Evolutionary conservation across 306 rosid genomes (phyloP).

Genomic region (Prunus fruticosa): DNA sequence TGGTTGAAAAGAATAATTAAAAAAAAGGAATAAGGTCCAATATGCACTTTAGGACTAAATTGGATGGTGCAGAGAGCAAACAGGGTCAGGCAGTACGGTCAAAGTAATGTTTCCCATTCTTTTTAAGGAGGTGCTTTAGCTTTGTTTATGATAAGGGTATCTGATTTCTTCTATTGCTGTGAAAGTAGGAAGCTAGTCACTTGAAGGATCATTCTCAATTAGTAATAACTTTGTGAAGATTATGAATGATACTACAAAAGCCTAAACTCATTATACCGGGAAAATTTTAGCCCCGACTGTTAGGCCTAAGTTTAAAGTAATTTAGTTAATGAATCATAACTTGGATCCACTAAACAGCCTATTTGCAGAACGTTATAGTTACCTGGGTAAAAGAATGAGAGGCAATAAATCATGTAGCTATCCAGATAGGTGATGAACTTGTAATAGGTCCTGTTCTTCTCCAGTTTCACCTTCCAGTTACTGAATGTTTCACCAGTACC

Average conservation of each 20-base stretch:
- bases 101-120: conserved; percentile 5
- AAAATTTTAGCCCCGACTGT: background rate
- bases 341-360: background rate
- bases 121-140: background rate
- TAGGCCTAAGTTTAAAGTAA: background rate
- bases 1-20: background rate
- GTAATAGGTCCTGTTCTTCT: background rate
- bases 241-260: background rate
- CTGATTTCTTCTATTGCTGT: background rate
- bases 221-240: background rate
- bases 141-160: conserved; percentile 1
- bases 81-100: background rate
- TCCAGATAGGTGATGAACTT: background rate
- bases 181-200: background rate
- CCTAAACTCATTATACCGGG: background rate
- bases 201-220: background rate
- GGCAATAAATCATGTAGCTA: background rate
- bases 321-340: background rate
- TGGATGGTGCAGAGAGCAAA: conserved; percentile 4
- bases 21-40: background rate
- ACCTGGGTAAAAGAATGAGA: background rate
- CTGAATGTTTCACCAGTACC: background rate
- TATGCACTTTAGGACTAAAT: conserved; percentile 8
- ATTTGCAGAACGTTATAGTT: background rate
- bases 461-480: background rate